Conservation (phyloP, 140 eudicot genomes). For the Erigeron philadelphicus region DNA sequence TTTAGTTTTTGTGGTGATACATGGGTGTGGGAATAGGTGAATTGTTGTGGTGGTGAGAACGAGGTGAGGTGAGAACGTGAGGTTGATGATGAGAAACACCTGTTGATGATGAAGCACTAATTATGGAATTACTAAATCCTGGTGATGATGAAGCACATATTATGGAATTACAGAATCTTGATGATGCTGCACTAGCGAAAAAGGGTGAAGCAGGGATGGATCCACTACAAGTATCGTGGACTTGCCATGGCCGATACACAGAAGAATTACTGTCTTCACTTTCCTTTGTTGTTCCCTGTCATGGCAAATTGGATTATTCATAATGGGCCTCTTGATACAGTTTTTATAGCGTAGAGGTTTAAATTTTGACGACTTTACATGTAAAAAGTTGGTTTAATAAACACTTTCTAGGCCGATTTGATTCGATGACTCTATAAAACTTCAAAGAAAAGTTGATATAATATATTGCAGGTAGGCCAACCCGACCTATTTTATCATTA, state of each 20-base stretch:
- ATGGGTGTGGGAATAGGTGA: constrained; percentile 4
- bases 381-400: too few relatives aligned
- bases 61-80: constrained; percentile 13
- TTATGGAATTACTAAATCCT: constrained; percentile 60
- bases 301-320: background rate
- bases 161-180: constrained; percentile 67
- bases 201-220: background rate
- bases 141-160: constrained; percentile 48
- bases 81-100: constrained; percentile 23
- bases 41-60: constrained; percentile 26
- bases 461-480: too few relatives aligned
- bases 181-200: constrained; percentile 71
- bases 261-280: constrained; percentile 27
- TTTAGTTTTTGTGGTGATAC: constrained; percentile 26
- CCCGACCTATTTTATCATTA: too few relatives aligned
- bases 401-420: too few relatives aligned
- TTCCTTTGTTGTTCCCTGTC: constrained; percentile 59
- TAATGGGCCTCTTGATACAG: background rate
- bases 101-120: constrained; percentile 46
- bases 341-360: background rate
- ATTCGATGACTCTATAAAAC: too few relatives aligned
- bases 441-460: too few relatives aligned
- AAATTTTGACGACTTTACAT: too few relatives aligned
- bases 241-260: constrained; percentile 30
- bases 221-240: constrained; percentile 23